A percentile compares a stretch with the other conserved stretches of the same genome.
Conservation (phyloP, 2,329 filamentous ascomycete genomes). For the Fusarium continuum region DNA sequence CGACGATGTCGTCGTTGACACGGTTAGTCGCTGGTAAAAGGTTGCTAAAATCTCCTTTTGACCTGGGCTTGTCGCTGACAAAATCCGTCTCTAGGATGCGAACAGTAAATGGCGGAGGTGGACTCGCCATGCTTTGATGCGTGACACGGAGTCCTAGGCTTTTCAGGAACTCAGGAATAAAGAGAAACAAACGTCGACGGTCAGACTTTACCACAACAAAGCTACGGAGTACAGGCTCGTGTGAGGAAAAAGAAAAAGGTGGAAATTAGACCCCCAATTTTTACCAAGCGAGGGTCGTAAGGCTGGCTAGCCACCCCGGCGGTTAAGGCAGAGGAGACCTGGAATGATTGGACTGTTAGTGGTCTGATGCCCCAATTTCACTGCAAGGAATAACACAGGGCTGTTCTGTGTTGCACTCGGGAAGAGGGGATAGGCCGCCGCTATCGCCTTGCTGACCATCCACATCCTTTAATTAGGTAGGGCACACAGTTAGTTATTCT, state of each 20-base stretch:
- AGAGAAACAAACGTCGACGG: not conserved
- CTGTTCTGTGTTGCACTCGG: not conserved
- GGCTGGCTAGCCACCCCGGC: slow-evolving; percentile 8
- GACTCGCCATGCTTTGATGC: slow-evolving; percentile 9
- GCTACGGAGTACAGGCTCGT: not conserved
- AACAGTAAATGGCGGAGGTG: slow-evolving; percentile 22
- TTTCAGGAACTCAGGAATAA: not conserved
- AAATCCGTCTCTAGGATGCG: slow-evolving; percentile 10
- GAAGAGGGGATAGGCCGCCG: not conserved
- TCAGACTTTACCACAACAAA: not conserved
- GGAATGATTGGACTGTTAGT: not conserved
- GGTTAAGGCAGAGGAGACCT: not conserved
- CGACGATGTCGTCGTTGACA: slow-evolving; percentile 25
- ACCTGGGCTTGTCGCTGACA: not conserved
- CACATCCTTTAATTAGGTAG: not conserved
- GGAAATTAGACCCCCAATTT: slow-evolving; percentile 15
- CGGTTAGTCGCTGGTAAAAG: slow-evolving; percentile 27
- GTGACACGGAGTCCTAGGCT: not conserved
- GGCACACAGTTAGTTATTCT: not conserved
- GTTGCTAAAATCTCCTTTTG: not conserved
- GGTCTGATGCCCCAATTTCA: not conserved
- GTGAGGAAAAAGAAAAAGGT: not conserved
- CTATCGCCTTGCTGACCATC: not conserved
- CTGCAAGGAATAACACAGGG: not conserved
- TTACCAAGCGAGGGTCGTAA: slow-evolving; percentile 25